Percentiles rank a stretch among this genome's conserved stretches.
Evolutionary conservation across 805 yeast genomes (phyloP).

Genomic region (Nematodospora valgi): DNA sequence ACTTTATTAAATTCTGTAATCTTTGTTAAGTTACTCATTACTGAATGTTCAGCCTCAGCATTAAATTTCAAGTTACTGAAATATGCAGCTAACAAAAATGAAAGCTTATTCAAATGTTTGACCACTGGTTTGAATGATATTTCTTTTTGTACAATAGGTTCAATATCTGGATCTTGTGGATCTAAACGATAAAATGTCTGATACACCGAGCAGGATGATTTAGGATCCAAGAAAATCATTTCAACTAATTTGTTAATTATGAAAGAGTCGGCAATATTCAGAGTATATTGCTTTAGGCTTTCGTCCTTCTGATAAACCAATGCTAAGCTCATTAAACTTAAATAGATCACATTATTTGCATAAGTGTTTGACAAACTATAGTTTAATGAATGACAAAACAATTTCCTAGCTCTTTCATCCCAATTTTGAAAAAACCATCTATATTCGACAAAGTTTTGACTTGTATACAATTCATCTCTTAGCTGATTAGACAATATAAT

Average conservation of each 20-base stretch:
- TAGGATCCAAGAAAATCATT: slow-evolving; percentile 18
- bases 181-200: slow-evolving; percentile 14
- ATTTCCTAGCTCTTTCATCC: slow-evolving; percentile 24
- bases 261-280: slow-evolving; percentile 14
- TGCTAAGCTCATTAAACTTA: slow-evolving; percentile 34
- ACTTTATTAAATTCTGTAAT: slow-evolving; percentile 28
- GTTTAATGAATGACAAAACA: slow-evolving; percentile 27
- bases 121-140: slow-evolving; percentile 38
- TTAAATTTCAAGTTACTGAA: slow-evolving; percentile 15
- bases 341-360: slow-evolving; percentile 21
- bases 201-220: slow-evolving; percentile 13
- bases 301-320: slow-evolving; percentile 25
- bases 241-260: slow-evolving; percentile 16
- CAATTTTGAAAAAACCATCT: slow-evolving; percentile 33
- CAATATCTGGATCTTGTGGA: slow-evolving; percentile 11
- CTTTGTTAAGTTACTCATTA: slow-evolving; percentile 16
- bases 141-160: slow-evolving; percentile 9
- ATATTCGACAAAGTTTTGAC: slow-evolving; percentile 22
- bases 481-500: slow-evolving; percentile 34
- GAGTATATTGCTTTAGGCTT: slow-evolving; percentile 15
- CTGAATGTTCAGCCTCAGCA: slow-evolving; percentile 15
- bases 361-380: slow-evolving; percentile 21
- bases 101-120: slow-evolving; percentile 47
- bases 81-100: slow-evolving; percentile 42
- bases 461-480: slow-evolving; percentile 29